Percentiles rank a stretch among this genome's conserved stretches.
These are phyloP conservation scores for Alternaria brassicicola DNA, from an alignment of 2,329 filamentous ascomycete species.

Conservation along the genomic window DNA sequence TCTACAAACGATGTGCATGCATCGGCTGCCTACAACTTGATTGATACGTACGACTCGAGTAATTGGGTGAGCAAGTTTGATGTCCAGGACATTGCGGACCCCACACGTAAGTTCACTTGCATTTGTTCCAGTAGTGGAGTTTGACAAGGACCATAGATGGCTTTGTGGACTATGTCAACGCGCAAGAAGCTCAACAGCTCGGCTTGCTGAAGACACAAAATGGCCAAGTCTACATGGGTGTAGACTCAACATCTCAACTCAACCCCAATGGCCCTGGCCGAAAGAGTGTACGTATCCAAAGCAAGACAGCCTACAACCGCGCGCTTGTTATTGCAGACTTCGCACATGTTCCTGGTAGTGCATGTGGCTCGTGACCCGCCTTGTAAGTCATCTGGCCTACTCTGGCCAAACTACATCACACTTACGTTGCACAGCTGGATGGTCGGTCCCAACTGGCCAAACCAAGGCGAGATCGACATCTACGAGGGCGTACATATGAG, in stretches of 20 bases:
- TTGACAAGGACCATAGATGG: constrained; percentile 31
- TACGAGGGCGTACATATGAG: constrained; percentile 49
- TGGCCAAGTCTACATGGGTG: constrained; percentile 49
- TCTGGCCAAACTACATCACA: background rate
- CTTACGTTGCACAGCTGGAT: constrained; percentile 41
- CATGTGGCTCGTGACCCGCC: constrained; percentile 50
- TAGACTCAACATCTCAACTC: constrained; percentile 40
- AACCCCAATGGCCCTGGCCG: constrained; percentile 44
- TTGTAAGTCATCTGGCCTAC: constrained; percentile 31
- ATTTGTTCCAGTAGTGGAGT: background rate
- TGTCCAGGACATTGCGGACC: constrained; percentile 45
- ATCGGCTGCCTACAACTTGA: constrained; percentile 36
- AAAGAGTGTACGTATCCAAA: constrained; percentile 46
- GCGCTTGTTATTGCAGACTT: constrained; percentile 50
- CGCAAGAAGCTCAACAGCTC: constrained; percentile 38
- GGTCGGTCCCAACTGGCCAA: constrained; percentile 50
- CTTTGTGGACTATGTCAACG: constrained; percentile 48
- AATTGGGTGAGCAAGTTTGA: constrained; percentile 49
- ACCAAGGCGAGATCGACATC: constrained; percentile 47
- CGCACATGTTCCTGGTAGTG: constrained; percentile 47
- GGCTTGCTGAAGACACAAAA: constrained; percentile 43
- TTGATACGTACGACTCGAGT: constrained; percentile 46
- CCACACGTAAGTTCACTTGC: constrained; percentile 36
- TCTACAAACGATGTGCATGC: constrained; percentile 15
- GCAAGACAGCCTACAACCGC: constrained; percentile 46